A percentile compares a stretch with the other conserved stretches of the same genome.
phyloP scores from a whole-genome alignment of 176 grass and related monocot genomes.

The Stipa capillata region DNA sequence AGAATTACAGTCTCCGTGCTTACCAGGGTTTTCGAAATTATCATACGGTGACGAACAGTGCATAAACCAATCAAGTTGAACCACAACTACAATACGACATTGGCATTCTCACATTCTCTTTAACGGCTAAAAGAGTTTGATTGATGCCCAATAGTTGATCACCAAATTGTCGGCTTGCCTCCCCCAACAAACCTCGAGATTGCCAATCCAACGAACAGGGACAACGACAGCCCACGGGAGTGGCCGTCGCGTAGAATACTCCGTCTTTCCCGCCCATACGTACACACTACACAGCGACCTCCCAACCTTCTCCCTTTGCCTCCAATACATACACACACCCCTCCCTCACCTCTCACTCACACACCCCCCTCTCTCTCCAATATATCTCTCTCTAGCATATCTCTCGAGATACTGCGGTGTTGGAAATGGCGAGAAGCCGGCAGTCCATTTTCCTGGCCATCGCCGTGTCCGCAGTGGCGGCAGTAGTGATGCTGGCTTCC shows the following conservation, averaged over 20 bases:
- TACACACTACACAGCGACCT: slow-evolving; percentile 6
- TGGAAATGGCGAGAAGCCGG: slow-evolving; percentile 15
- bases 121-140: background rate
- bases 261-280: background rate
- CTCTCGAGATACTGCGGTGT: background rate
- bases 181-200: background rate
- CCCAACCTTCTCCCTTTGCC: background rate
- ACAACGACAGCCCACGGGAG: slow-evolving; percentile 9
- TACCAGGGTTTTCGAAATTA: background rate
- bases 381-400: background rate
- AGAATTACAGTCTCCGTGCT: too few species aligned
- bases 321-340: slow-evolving; percentile 7
- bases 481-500: background rate
- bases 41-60: background rate
- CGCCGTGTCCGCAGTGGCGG: background rate
- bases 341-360: background rate
- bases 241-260: background rate
- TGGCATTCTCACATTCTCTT: background rate
- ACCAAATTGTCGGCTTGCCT: background rate
- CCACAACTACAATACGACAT: background rate
- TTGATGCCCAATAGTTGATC: slow-evolving; percentile 5
- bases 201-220: background rate
- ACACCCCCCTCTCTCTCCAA: background rate
- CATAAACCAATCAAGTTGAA: background rate
- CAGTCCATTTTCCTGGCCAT: slow-evolving; percentile 3